phyloP scores from a whole-genome alignment of 148 eudicot genomes.

The Simmondsia chinensis region DNA sequence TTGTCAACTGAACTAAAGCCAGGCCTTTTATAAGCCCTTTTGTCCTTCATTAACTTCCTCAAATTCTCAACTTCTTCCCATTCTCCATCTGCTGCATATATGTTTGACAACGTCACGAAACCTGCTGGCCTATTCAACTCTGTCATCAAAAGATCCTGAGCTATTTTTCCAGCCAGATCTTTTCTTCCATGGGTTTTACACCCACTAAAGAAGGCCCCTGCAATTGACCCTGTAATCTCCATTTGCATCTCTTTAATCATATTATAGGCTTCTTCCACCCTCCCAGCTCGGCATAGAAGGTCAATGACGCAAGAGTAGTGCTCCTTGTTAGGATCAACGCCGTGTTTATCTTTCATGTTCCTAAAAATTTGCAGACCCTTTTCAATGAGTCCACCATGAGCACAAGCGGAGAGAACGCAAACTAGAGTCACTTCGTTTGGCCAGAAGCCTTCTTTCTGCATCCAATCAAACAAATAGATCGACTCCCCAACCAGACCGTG shows the following conservation, averaged over 20 bases:
- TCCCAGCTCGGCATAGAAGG: constrained; percentile 56
- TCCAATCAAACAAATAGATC: constrained; percentile 34
- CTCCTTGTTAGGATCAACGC: constrained; percentile 31
- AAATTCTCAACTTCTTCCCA: constrained; percentile 50
- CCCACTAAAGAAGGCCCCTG: constrained; percentile 59
- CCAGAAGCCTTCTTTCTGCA: constrained; percentile 31
- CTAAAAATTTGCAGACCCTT: constrained; percentile 48
- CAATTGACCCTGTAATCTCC: constrained; percentile 26
- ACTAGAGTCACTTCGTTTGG: constrained; percentile 47
- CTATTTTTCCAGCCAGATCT: constrained; percentile 46
- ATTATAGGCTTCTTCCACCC: constrained; percentile 49
- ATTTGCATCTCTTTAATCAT: constrained; percentile 25
- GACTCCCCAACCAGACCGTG: constrained; percentile 36
- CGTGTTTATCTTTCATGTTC: constrained; percentile 33
- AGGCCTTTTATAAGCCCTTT: constrained; percentile 29
- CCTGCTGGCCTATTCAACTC: constrained; percentile 37
- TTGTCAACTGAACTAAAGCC: constrained; percentile 32
- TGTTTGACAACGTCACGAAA: constrained; percentile 49
- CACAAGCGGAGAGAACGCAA: constrained; percentile 53
- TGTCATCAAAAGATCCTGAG: constrained; percentile 12
- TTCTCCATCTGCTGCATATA: constrained; percentile 45
- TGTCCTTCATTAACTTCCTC: constrained; percentile 44
- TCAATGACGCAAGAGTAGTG: constrained; percentile 63
- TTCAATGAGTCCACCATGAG: constrained; percentile 50
- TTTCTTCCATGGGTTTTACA: constrained; percentile 50